Percentiles rank a stretch among this genome's conserved stretches.
Evolutionary conservation across 1,139 yeast genomes (phyloP).

Genomic region (Hyphopichia burtonii): DNA sequence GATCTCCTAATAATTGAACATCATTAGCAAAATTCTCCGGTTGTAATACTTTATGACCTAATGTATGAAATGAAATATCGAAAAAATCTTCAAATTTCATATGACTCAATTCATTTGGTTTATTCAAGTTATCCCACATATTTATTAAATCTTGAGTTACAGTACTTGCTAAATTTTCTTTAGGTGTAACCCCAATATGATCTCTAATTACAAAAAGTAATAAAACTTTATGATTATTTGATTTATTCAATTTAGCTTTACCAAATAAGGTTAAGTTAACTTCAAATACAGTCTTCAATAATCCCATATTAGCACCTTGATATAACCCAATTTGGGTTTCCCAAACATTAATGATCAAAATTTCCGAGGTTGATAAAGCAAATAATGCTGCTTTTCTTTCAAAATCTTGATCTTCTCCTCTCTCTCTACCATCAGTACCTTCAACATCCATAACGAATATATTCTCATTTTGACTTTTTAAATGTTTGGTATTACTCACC

Average conservation of each 20-base stretch:
- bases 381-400: constrained; percentile 95
- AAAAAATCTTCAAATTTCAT: constrained; percentile 70
- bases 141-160: constrained; percentile 65
- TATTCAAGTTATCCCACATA: constrained; percentile 77
- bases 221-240: constrained; percentile 61
- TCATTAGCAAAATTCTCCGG: constrained; percentile 68
- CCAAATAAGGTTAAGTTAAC: constrained; percentile 85
- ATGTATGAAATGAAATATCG: constrained; percentile 76
- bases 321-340: constrained; percentile 95
- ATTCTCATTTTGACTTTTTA: constrained; percentile 27
- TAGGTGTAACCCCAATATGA: constrained; percentile 84
- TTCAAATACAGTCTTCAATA: constrained; percentile 92
- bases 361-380: constrained; percentile 90
- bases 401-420: constrained; percentile 98
- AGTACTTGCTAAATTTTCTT: constrained; percentile 67
- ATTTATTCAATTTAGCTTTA: constrained; percentile 30
- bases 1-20: constrained; percentile 62
- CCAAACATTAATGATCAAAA: constrained; percentile 91
- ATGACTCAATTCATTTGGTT: constrained; percentile 62
- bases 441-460: constrained; percentile 94
- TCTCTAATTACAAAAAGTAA: constrained; percentile 89
- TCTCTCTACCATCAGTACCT: constrained; percentile 96
- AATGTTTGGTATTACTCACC: constrained; percentile 25
- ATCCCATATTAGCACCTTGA: constrained; percentile 97
- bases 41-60: constrained; percentile 84